phyloP scores from a whole-genome alignment of 129 eudicot genomes.

The Centaurea solstitialis region DNA sequence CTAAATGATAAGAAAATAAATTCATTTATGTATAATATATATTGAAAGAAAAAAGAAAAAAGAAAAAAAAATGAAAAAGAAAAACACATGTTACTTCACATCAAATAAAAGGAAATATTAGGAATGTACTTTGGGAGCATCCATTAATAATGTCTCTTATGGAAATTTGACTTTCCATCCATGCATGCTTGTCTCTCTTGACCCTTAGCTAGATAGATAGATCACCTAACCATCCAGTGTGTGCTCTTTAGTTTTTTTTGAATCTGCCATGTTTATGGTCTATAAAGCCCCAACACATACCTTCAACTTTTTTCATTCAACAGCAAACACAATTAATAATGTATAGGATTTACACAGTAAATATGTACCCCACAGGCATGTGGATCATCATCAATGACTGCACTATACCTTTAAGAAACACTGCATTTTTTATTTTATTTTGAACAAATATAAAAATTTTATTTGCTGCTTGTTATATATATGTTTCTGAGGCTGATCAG shows the following conservation, averaged over 20 bases:
- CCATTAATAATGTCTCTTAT: slow-evolving; percentile 33
- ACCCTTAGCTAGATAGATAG: slow-evolving; percentile 2
- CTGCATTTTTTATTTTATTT: not conserved
- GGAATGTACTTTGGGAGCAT: slow-evolving; percentile 41
- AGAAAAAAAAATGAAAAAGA: not conserved
- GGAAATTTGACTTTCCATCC: slow-evolving; percentile 38
- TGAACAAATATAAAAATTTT: not conserved
- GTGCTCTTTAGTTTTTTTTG: slow-evolving; percentile 7
- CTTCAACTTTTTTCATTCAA: slow-evolving; percentile 28
- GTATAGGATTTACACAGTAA: slow-evolving; percentile 33
- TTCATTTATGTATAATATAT: not conserved
- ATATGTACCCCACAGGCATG: slow-evolving; percentile 42
- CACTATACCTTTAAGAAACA: slow-evolving; percentile 26
- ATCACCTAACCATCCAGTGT: slow-evolving; percentile 24
- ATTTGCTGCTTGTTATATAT: not conserved
- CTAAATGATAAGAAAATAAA: slow-evolving; percentile 1
- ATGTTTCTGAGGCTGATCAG: not conserved
- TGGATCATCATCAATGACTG: slow-evolving; percentile 36
- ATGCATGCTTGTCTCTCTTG: slow-evolving; percentile 30
- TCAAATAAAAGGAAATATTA: slow-evolving; percentile 36
- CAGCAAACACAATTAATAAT: slow-evolving; percentile 37
- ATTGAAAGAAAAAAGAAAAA: not conserved
- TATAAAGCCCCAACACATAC: slow-evolving; percentile 32
- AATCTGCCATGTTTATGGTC: slow-evolving; percentile 24
- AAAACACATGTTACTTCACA: slow-evolving; percentile 33